Percentiles rank a stretch among this genome's conserved stretches.
These are phyloP conservation scores for Malassezia cuniculi DNA, from an alignment of 1,284 basidiomycete species.

Conservation along the genomic window DNA sequence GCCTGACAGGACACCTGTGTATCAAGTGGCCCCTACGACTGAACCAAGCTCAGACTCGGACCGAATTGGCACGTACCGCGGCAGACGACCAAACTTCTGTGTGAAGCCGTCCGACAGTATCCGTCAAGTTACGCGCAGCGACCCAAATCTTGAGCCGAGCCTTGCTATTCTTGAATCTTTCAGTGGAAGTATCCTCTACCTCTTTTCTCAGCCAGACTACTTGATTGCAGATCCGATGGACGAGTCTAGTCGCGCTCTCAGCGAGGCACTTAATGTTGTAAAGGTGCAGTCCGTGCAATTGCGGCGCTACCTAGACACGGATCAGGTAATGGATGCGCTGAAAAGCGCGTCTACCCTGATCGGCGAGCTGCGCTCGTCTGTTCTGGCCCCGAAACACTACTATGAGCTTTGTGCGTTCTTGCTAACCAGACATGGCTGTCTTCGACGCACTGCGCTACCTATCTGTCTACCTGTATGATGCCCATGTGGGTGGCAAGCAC, in stretches of 20 bases:
- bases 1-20: no score
- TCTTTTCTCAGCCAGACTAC: neutral
- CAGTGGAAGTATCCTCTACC: no score
- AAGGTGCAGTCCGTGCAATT: constrained; percentile 44
- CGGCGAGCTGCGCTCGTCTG: constrained; percentile 37
- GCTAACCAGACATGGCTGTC: constrained; percentile 34
- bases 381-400: constrained; percentile 41
- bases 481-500: constrained; percentile 37
- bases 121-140: no score
- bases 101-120: neutral
- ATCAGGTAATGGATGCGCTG: constrained; percentile 44
- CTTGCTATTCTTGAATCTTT: no score
- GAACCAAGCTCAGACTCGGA: no score
- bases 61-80: constrained; percentile 6
- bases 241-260: constrained; percentile 38
- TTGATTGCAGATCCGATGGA: constrained; percentile 28
- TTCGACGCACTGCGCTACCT: constrained; percentile 42
- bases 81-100: neutral
- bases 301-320: constrained; percentile 36
- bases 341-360: constrained; percentile 44
- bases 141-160: no score
- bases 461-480: constrained; percentile 42
- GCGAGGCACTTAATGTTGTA: constrained; percentile 40
- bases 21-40: no score
- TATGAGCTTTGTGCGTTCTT: constrained; percentile 36